Percentiles rank a stretch among this genome's conserved stretches.
Evolutionary conservation across 1,284 basidiomycete genomes (phyloP).

Genomic region (Pholiota adiposa): DNA sequence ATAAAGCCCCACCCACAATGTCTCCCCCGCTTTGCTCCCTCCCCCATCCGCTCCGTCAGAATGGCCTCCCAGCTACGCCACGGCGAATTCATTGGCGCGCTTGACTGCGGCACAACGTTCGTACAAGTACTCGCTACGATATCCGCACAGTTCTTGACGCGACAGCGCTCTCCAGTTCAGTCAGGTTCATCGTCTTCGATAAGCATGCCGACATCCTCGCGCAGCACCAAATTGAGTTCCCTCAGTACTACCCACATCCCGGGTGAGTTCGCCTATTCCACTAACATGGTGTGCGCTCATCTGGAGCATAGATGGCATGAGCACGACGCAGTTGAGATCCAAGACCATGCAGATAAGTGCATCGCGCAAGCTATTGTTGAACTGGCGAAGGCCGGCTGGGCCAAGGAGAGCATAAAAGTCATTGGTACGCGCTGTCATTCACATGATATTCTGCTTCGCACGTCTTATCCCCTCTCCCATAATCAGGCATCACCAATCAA

Average conservation of each 20-base stretch:
- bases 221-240: constrained; percentile 88
- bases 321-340: constrained; percentile 89
- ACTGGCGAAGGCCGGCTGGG: constrained; percentile 79
- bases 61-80: constrained; percentile 46
- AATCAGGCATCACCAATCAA: constrained; percentile 93
- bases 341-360: constrained; percentile 77
- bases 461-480: constrained; percentile 7
- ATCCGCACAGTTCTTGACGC: constrained; percentile 6
- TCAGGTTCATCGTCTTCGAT: constrained; percentile 95
- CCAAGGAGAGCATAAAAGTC: constrained; percentile 83
- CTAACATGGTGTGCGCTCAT: constrained; percentile 3
- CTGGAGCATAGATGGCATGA: constrained; percentile 82
- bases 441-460: constrained; percentile 11
- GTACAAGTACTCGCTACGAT: constrained; percentile 40
- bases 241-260: constrained; percentile 89
- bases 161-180: constrained; percentile 61
- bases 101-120: constrained; percentile 94
- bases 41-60: constrained; percentile 17
- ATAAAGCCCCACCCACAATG: constrained; percentile 18
- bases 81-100: constrained; percentile 84
- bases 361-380: constrained; percentile 76
- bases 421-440: constrained; percentile 66
- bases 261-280: constrained; percentile 53
- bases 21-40: constrained; percentile 14
- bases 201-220: constrained; percentile 87